Conservation (phyloP, 164 flowering plant species). For the Annona squamosa region DNA sequence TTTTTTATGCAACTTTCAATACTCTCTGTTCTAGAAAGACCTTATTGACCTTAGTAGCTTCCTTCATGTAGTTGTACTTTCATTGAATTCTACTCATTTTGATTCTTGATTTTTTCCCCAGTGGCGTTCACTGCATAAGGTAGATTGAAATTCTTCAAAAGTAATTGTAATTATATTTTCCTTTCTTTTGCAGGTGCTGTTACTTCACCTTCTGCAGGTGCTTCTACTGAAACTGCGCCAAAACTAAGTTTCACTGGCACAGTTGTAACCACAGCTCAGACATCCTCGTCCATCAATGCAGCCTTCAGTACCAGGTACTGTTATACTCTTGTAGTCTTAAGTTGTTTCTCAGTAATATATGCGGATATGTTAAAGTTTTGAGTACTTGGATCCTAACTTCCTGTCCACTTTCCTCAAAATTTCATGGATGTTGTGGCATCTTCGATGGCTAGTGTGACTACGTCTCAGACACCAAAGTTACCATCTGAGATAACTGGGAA, state of each 20-base stretch:
- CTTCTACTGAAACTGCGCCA: constrained; percentile 24
- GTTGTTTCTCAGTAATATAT: background rate
- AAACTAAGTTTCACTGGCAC: constrained; percentile 29
- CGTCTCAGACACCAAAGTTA: constrained; percentile 57
- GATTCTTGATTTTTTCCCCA: background rate
- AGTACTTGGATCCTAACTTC: background rate
- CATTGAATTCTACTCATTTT: background rate
- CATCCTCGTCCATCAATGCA: constrained; percentile 45
- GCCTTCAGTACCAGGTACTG: constrained; percentile 74
- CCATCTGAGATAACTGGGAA: constrained; percentile 96
- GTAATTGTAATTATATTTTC: background rate
- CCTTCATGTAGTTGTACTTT: background rate
- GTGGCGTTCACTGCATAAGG: background rate
- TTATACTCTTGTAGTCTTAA: background rate
- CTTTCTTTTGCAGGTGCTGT: constrained; percentile 29
- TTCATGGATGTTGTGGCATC: constrained; percentile 21
- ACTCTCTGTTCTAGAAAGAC: no score
- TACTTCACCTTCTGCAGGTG: constrained; percentile 36
- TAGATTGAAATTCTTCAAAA: background rate
- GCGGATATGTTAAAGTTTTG: background rate
- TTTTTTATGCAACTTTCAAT: no score
- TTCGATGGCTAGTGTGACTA: constrained; percentile 36
- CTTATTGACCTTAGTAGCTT: background rate
- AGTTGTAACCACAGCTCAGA: constrained; percentile 38
- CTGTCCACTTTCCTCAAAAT: background rate